Percentiles rank a stretch among this genome's conserved stretches.
Conservation (phyloP, 148 eudicot genomes). For the Simmondsia chinensis region DNA sequence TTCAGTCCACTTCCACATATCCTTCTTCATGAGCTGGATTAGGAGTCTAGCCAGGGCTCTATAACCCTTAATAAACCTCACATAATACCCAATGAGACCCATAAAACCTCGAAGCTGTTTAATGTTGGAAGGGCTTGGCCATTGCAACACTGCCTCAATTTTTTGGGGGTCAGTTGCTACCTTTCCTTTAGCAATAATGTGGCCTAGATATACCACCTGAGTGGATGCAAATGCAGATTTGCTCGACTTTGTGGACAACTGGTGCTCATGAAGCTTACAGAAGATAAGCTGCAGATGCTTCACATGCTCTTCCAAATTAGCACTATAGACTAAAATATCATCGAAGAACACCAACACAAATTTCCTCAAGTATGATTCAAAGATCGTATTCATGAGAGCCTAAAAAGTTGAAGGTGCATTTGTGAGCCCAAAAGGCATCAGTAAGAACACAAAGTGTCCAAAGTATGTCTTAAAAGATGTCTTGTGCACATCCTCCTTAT, state of each 20-base stretch:
- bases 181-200: no score
- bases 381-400: no score
- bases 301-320: neutral
- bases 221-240: neutral
- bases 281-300: neutral
- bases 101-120: neutral
- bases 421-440: no score
- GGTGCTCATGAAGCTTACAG: neutral
- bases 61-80: neutral
- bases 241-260: neutral
- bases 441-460: no score
- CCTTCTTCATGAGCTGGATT: neutral
- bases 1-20: neutral
- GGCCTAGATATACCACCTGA: neutral
- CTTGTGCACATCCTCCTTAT: no score
- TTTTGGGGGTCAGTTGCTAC: no score
- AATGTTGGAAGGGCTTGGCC: neutral
- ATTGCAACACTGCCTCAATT: neutral
- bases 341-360: no score
- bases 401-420: no score
- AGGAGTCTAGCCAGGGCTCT: neutral
- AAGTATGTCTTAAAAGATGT: no score
- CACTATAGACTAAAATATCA: conserved; percentile 5
- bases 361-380: no score
- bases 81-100: neutral